Percentiles rank a stretch among this genome's conserved stretches.
These are phyloP conservation scores for Cylindrotheca fusiformis DNA, from an alignment of 108 stramenopile genomes.

Conservation along the genomic window DNA sequence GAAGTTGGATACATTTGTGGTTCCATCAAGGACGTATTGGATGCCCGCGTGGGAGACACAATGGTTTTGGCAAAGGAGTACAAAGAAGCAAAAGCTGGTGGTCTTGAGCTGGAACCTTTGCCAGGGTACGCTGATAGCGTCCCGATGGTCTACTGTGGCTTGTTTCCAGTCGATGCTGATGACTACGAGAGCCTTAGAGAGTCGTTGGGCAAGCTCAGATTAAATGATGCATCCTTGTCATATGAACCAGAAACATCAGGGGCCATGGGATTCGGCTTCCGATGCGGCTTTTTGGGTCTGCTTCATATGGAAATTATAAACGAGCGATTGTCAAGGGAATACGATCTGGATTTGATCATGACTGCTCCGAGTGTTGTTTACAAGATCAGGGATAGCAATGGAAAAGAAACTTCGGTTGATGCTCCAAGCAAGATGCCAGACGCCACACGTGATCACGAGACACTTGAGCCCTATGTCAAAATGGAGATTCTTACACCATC, in stretches of 20 bases:
- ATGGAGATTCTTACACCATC: slow-evolving; percentile 85
- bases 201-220: slow-evolving; percentile 86
- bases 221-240: slow-evolving; percentile 92
- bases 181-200: slow-evolving; percentile 90
- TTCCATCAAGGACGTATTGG: slow-evolving; percentile 89
- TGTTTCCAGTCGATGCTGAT: slow-evolving; percentile 95
- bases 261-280: slow-evolving; percentile 92
- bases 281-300: slow-evolving; percentile 96
- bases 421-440: slow-evolving; percentile 96
- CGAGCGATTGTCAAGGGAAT: slow-evolving; percentile 93
- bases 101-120: slow-evolving; percentile 53
- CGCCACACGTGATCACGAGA: slow-evolving; percentile 57
- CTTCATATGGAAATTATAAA: slow-evolving; percentile 99
- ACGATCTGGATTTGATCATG: slow-evolving; percentile 93
- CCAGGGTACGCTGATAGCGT: slow-evolving; percentile 82
- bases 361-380: slow-evolving; percentile 98
- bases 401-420: slow-evolving; percentile 67
- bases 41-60: slow-evolving; percentile 97
- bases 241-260: slow-evolving; percentile 87
- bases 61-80: slow-evolving; percentile 72
- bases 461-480: slow-evolving; percentile 89
- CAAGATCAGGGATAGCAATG: slow-evolving; percentile 59
- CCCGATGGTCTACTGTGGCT: slow-evolving; percentile 96
- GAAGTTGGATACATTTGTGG: slow-evolving; percentile 97
- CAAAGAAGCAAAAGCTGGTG: slow-evolving; percentile 49